phyloP scores from a whole-genome alignment of 495 filamentous ascomycete genomes.

The Trichoderma reesei region DNA sequence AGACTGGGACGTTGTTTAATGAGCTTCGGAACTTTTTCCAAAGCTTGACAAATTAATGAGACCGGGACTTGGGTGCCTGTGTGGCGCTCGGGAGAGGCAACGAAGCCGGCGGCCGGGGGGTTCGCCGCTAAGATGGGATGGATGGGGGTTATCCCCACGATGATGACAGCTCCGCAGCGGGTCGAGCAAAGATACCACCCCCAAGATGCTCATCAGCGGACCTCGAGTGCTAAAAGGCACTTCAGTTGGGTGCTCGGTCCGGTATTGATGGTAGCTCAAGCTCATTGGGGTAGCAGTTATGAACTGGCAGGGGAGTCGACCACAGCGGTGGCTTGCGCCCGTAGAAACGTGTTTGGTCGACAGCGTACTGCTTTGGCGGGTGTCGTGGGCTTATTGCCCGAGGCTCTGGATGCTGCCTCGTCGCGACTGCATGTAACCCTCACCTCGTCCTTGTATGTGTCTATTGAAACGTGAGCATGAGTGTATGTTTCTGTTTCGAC shows the following conservation, averaged over 20 bases:
- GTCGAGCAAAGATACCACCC: background rate
- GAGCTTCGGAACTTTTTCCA: background rate
- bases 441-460: background rate
- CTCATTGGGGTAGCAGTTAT: background rate
- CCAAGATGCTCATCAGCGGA: background rate
- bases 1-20: background rate
- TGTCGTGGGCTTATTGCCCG: background rate
- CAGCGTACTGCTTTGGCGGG: background rate
- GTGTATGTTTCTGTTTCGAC: background rate
- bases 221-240: background rate
- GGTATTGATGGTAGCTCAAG: background rate
- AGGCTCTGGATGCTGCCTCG: background rate
- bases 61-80: constrained; percentile 6
- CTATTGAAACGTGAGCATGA: background rate
- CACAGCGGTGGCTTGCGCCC: background rate
- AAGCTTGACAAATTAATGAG: background rate
- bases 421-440: background rate
- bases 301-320: background rate
- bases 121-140: background rate
- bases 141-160: background rate
- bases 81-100: constrained; percentile 3
- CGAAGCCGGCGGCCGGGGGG: constrained; percentile 2
- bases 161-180: constrained; percentile 6
- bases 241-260: background rate
- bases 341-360: background rate